Conservation (phyloP, 345 rosid genomes). For the Erysimum cheiranthoides region DNA sequence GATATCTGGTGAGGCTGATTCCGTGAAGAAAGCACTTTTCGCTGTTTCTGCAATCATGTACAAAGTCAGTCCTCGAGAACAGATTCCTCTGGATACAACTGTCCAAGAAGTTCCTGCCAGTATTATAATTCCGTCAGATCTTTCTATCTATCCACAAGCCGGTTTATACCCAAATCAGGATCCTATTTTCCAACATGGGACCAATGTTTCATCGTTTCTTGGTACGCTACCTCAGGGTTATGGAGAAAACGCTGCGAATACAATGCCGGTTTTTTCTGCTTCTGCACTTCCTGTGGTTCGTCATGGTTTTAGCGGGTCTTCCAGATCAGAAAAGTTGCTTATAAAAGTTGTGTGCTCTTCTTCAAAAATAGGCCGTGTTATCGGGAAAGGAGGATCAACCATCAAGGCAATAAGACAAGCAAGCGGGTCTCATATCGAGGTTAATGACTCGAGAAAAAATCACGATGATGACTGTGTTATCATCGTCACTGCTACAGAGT, state of each 20-base stretch:
- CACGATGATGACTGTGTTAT: slow-evolving; percentile 74
- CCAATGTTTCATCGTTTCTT: slow-evolving; percentile 67
- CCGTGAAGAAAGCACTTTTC: slow-evolving; percentile 84
- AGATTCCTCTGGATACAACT: slow-evolving; percentile 78
- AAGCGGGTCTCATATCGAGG: slow-evolving; percentile 85
- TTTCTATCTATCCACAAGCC: slow-evolving; percentile 73
- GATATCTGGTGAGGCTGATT: slow-evolving; percentile 82
- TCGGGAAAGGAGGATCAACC: slow-evolving; percentile 92
- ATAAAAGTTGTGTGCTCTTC: slow-evolving; percentile 75
- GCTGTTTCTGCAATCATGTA: slow-evolving; percentile 91
- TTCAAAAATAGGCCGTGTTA: slow-evolving; percentile 92
- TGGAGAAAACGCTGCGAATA: slow-evolving; percentile 57
- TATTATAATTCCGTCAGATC: slow-evolving; percentile 87
- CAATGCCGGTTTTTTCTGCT: slow-evolving; percentile 80
- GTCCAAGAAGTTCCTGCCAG: slow-evolving; percentile 72
- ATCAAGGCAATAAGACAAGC: slow-evolving; percentile 90
- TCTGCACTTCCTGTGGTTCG: slow-evolving; percentile 66
- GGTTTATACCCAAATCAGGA: slow-evolving; percentile 76
- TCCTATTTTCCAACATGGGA: slow-evolving; percentile 57
- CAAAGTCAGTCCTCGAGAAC: slow-evolving; percentile 83
- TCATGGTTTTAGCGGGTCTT: slow-evolving; percentile 59
- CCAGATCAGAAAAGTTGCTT: slow-evolving; percentile 68
- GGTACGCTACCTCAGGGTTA: slow-evolving; percentile 74
- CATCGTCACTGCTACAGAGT: slow-evolving; percentile 73
- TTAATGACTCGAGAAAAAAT: slow-evolving; percentile 76